Evolutionary conservation across 2,329 filamentous ascomycete species (phyloP), one percentile per base, ranked within the genome.

Genomic region (Verticillium nubilum): DNA sequence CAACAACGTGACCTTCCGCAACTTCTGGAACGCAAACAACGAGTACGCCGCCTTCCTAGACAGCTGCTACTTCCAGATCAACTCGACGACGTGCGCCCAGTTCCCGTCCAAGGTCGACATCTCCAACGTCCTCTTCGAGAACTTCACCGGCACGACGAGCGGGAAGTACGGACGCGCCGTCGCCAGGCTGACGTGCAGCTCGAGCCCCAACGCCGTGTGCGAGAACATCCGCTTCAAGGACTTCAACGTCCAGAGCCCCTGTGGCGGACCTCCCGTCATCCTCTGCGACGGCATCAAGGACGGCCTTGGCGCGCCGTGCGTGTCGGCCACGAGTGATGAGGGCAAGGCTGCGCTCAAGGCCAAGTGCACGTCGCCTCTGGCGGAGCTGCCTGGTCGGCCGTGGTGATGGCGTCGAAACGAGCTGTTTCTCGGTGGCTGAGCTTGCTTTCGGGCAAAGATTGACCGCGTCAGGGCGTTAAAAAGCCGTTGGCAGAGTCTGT

Each of bases 41-140:
- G 85, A 88, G 69, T 86, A 85, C 64, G 83, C 82, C 5, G 84
- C 87, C 62, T 81, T 86, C 64, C 76, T 87, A 61, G 71, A 71
- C 54, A 70, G 72, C 64, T 73, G 72, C 65, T 73, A 73, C 60
- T 70, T 70, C 9, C 83, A 87, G 71, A 81, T 76, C 61, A 87
- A 88, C 66, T 67, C 82, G 56, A 86, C 84, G 2, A 76, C 86
- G n/a, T 88, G 85, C 72, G 78, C 82, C 52, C 65, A 82, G 69
- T 83, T 74, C 65, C 85, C 85, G 2, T 82, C 81, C 59, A 65
- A 70, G 13, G 60, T 86, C 61, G 82, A 78, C 12, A 85, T 86
- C 63, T 82, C 79, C 23, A 80, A 86, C 66, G 77, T 86, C 52
- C 72, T 73, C 0, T 86, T 86, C 61, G 74, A 84, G 66, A 85